These are phyloP conservation scores for Neurospora tetraspora DNA, from an alignment of 495 filamentous ascomycete species.

Conservation along the genomic window DNA sequence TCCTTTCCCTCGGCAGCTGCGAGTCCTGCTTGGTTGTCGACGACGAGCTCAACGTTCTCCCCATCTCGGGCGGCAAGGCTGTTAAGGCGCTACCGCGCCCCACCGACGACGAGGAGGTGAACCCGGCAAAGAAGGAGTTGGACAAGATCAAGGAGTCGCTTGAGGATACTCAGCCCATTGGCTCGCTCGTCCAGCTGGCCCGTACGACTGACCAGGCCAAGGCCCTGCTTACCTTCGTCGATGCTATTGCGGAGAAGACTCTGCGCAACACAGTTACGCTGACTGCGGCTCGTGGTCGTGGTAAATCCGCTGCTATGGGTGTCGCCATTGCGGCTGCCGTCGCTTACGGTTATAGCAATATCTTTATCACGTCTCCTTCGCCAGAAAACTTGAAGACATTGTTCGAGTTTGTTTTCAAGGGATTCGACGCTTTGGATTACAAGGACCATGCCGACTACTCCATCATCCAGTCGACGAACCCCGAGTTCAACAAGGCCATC, in stretches of 20 bases:
- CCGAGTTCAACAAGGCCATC: constrained; percentile 98
- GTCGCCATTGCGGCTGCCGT: constrained; percentile 89
- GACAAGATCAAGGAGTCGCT: constrained; percentile 80
- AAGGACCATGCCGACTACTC: constrained; percentile 94
- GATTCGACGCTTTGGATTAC: constrained; percentile 88
- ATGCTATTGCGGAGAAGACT: constrained; percentile 94
- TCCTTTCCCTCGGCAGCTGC: constrained; percentile 89
- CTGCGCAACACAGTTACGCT: constrained; percentile 85
- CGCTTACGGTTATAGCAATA: constrained; percentile 95
- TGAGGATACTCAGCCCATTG: constrained; percentile 74
- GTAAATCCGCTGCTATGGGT: constrained; percentile 93
- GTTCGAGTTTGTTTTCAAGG: constrained; percentile 98
- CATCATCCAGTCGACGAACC: constrained; percentile 96
- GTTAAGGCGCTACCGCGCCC: constrained; percentile 77
- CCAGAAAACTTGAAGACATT: constrained; percentile 98
- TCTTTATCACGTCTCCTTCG: constrained; percentile 97
- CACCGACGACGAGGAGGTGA: constrained; percentile 53
- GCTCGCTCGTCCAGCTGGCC: constrained; percentile 71
- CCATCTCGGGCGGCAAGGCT: constrained; percentile 89
- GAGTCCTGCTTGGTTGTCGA: constrained; percentile 92
- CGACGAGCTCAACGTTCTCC: constrained; percentile 94
- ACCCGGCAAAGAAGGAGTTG: constrained; percentile 62
- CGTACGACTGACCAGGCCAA: constrained; percentile 94
- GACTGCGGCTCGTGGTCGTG: constrained; percentile 88
- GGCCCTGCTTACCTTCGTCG: constrained; percentile 86